A percentile compares a stretch with the other conserved stretches of the same genome.
Evolutionary conservation across 1,284 basidiomycete genomes (phyloP).

Genomic region (Chalciporus piperatoides): DNA sequence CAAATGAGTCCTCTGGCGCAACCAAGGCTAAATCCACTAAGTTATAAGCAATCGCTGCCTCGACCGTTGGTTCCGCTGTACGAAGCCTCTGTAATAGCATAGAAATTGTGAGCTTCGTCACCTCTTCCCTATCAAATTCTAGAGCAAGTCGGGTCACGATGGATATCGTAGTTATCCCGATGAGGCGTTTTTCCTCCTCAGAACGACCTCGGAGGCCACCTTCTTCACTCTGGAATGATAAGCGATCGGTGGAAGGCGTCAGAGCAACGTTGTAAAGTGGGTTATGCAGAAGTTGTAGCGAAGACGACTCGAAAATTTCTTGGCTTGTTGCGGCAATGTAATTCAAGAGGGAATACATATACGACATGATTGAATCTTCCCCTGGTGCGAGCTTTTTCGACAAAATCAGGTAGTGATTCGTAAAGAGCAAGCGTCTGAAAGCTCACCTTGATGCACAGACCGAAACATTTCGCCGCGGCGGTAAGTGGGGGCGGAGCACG

Average conservation of each 20-base stretch:
- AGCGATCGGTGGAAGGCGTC: conserved; percentile 39
- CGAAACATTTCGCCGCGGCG: conserved; percentile 86
- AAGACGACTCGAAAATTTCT: conserved; percentile 58
- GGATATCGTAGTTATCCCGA: conserved; percentile 88
- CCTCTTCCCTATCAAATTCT: conserved; percentile 80
- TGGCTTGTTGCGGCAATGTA: conserved; percentile 81
- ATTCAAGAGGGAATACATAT: conserved; percentile 94
- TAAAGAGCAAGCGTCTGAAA: neutral
- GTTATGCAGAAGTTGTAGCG: conserved; percentile 39
- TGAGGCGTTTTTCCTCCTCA: conserved; percentile 81
- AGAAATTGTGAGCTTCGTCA: conserved; percentile 82
- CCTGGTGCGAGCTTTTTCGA: conserved; percentile 69
- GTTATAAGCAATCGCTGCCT: conserved; percentile 89
- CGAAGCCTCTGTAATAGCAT: conserved; percentile 90
- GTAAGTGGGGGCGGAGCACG: conserved; percentile 73
- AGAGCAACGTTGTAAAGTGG: conserved; percentile 42
- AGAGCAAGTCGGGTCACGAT: conserved; percentile 82
- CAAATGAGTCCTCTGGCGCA: conserved; percentile 74
- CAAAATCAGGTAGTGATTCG: conserved; percentile 3
- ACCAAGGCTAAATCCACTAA: conserved; percentile 86
- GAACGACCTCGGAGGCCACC: conserved; percentile 61
- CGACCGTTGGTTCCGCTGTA: conserved; percentile 79
- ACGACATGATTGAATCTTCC: conserved; percentile 90
- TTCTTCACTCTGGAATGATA: conserved; percentile 34
- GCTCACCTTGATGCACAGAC: conserved; percentile 80